Conservation (phyloP, 106 monocot species). For the Dendrobium catenatum region DNA sequence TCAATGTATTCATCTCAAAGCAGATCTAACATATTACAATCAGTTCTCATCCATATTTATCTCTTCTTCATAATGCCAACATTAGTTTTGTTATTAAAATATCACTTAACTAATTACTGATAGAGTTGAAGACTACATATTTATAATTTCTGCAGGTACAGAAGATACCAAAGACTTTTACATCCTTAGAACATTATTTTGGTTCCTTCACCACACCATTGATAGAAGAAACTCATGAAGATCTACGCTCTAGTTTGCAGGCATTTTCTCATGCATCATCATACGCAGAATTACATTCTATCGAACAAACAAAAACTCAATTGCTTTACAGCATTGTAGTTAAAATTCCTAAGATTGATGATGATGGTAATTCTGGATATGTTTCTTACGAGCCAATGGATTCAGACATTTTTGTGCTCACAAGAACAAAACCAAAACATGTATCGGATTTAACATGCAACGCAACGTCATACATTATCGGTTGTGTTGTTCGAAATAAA, state of each 20-base stretch:
- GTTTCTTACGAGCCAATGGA: conserved; percentile 13
- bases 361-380: background rate
- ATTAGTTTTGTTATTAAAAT: background rate
- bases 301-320: background rate
- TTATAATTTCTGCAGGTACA: background rate
- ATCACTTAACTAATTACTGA: background rate
- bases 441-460: conserved; percentile 14
- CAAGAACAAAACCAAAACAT: conserved; percentile 6
- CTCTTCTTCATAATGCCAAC: too few species aligned
- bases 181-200: conserved; percentile 10
- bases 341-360: background rate
- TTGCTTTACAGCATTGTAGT: background rate
- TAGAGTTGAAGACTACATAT: background rate
- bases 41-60: too few species aligned
- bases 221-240: conserved; percentile 13
- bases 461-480: conserved; percentile 10
- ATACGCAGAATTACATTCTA: background rate
- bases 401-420: conserved; percentile 24
- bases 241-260: background rate
- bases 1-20: too few species aligned
- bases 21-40: too few species aligned
- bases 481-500: conserved; percentile 9
- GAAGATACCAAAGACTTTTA: conserved; percentile 12
- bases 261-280: background rate
- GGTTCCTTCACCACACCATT: conserved; percentile 9